Percentiles rank a stretch among this genome's conserved stretches.
phyloP scores from a whole-genome alignment of 768 basidiomycete genomes.

The Lentinula raphanica region DNA sequence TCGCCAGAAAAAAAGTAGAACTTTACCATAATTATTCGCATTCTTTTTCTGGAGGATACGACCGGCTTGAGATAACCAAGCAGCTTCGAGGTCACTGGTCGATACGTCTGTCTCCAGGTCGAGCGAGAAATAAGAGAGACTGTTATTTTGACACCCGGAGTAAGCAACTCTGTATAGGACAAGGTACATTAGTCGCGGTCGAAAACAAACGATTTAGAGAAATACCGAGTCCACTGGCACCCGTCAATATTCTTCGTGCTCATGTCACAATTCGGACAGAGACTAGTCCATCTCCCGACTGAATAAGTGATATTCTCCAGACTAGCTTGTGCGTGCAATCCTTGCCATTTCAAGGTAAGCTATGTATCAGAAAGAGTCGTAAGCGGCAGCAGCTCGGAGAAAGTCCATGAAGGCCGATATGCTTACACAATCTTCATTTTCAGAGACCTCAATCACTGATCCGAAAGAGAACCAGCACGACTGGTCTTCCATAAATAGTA shows the following conservation, averaged over 20 bases:
- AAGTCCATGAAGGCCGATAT: too few relatives aligned
- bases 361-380: neutral
- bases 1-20: too few relatives aligned
- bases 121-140: neutral
- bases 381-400: neutral
- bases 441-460: neutral
- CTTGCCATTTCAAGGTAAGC: neutral
- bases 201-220: neutral
- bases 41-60: neutral
- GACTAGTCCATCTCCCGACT: neutral
- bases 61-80: neutral
- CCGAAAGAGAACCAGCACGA: neutral
- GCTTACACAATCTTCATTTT: neutral
- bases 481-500: neutral
- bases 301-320: neutral
- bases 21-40: neutral
- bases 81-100: neutral
- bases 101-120: neutral
- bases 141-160: neutral
- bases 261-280: neutral
- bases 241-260: neutral
- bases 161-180: neutral
- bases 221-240: neutral
- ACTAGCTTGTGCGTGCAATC: neutral
- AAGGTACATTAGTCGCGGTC: neutral